These are phyloP conservation scores for Anastatica hierochuntica DNA, from an alignment of 345 rosid genomes.

Conservation along the genomic window DNA sequence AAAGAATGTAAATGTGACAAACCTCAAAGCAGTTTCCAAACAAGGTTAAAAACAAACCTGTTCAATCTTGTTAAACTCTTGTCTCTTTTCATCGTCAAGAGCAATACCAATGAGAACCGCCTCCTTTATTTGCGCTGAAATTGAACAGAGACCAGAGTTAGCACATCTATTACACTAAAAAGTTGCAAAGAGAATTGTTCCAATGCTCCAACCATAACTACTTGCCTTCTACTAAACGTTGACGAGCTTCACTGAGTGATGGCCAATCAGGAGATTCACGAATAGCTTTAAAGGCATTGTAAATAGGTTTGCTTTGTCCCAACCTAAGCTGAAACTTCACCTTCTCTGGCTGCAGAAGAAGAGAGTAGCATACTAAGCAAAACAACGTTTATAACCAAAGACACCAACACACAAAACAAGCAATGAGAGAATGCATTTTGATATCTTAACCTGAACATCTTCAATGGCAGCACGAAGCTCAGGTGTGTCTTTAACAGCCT, in stretches of 20 bases:
- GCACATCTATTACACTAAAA: neutral
- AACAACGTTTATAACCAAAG: neutral
- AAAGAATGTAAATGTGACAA: neutral
- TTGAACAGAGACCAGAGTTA: conserved; percentile 12
- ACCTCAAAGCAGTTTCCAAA: neutral
- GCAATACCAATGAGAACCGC: conserved; percentile 90
- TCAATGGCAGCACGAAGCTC: conserved; percentile 91
- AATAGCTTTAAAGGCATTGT: conserved; percentile 65
- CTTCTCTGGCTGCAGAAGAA: conserved; percentile 25
- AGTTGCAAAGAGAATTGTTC: neutral
- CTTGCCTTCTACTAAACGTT: conserved; percentile 74
- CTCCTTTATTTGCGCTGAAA: conserved; percentile 74
- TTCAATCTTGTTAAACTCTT: conserved; percentile 82
- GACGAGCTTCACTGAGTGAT: conserved; percentile 52
- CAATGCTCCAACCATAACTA: neutral
- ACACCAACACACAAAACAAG: neutral
- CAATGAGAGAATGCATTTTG: too few relatives aligned
- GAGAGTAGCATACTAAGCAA: too few relatives aligned
- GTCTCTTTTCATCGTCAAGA: conserved; percentile 79
- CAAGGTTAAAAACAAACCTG: conserved; percentile 42
- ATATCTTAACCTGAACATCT: conserved; percentile 96
- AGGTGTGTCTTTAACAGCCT: conserved; percentile 69
- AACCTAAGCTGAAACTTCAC: conserved; percentile 42
- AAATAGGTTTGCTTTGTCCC: conserved; percentile 85
- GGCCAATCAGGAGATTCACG: conserved; percentile 65